Evolutionary conservation across 2,329 filamentous ascomycete genomes (phyloP).

Genomic region (Coleophoma cylindrospora): DNA sequence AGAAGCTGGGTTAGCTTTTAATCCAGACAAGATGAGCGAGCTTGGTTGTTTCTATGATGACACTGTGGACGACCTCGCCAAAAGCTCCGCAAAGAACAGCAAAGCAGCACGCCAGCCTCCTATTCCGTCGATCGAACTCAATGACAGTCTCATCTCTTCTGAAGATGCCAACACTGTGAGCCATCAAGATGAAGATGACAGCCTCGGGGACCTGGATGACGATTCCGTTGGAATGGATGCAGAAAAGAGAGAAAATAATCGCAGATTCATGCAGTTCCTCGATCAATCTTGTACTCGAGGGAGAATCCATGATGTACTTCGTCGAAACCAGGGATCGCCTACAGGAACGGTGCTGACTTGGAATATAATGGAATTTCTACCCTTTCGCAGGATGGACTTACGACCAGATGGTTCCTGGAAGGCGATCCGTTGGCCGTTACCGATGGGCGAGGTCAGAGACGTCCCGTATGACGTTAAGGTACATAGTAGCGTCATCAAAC

Average conservation of each 20-base stretch:
- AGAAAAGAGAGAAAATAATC: not conserved
- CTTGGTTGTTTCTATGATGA: not conserved
- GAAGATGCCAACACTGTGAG: not conserved
- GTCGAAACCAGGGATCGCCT: conserved; percentile 32
- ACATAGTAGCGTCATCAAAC: conserved; percentile 50
- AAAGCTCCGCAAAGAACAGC: not conserved
- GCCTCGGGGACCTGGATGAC: not conserved
- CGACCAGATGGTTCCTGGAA: conserved; percentile 53
- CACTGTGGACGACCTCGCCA: not conserved
- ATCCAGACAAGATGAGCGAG: conserved; percentile 40
- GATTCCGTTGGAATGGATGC: not conserved
- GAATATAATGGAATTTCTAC: conserved; percentile 60
- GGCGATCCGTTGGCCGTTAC: conserved; percentile 54
- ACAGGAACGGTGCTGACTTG: conserved; percentile 41
- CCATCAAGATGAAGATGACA: not conserved
- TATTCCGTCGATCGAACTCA: conserved; percentile 18
- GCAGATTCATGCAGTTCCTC: not conserved
- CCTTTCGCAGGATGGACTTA: conserved; percentile 57
- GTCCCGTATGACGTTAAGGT: conserved; percentile 51
- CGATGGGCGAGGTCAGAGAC: conserved; percentile 54
- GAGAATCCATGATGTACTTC: conserved; percentile 43
- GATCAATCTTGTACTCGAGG: not conserved
- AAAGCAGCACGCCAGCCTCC: conserved; percentile 33
- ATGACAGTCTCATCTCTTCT: not conserved
- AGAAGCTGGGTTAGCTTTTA: conserved; percentile 49